Base-by-base conservation (phyloP, 129 eudicot genomes). In the Scalesia atractyloides region DNA sequence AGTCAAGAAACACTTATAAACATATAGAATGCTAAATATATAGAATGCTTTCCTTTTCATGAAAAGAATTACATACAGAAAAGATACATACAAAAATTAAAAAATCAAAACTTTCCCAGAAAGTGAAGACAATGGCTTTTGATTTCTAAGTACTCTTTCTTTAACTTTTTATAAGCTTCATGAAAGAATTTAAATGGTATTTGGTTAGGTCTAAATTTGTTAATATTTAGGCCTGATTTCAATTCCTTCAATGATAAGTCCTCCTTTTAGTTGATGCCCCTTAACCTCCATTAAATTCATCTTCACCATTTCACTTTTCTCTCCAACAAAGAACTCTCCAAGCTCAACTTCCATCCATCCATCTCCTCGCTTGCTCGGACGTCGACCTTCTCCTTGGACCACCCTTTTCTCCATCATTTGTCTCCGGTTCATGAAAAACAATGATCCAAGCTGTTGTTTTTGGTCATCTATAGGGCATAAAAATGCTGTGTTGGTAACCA, bases 221-320 rank as follows among this genome's bases (percentile, higher is more conserved):
- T 63, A 70, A 70, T 36, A 62, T 66, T 66, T 81, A 18, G 96
- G 96, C 80, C 89, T 86, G 2, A 89, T 58, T 82, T 89, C 85
- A 73, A 89, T 86, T 49, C 96, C 96, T 72, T 86, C 82, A 16
- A 89, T 64, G 17, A 84, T 44, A 50, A 89, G 86, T 49, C 92
- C 92, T 50, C 89, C 96, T 65, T 89, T 89, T 14, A 89, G 80
- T 52, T 89, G 92, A 62, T 64, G 77, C 2, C 96, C 89, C 72
- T 86, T 86, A 4, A 82, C 83, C 72, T 89, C 96, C 87, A 57
- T 84, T 69, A 89, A 68, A 59, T 75, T 80, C 89, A 86, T 78
- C 66, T 65, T 76, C 48, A 82, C 82, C 22, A 13, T 75, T 75
- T 76, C 76, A 56, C 63, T 67, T 17, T 64, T 61, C 46, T 68